Conservation (phyloP, 169 alveolate species). For the Babesia ovis region DNA sequence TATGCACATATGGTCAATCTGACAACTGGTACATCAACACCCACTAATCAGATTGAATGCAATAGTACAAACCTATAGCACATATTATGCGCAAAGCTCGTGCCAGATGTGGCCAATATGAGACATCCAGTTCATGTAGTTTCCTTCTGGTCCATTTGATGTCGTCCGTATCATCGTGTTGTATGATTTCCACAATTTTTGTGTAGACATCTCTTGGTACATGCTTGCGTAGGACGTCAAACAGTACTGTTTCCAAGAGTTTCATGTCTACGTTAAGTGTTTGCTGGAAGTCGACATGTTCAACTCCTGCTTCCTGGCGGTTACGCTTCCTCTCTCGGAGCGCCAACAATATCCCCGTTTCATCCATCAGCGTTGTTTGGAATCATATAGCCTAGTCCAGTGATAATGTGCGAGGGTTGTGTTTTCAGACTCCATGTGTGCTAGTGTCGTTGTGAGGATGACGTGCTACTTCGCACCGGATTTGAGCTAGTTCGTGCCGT, state of each 20-base stretch:
- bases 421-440: neutral
- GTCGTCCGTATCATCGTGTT: neutral
- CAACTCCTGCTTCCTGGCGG: neutral
- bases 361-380: neutral
- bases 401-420: neutral
- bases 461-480: neutral
- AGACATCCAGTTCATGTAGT: conserved; percentile 2
- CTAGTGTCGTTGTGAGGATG: conserved; percentile 19
- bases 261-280: neutral
- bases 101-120: conserved; percentile 31
- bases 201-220: neutral
- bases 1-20: too few species aligned
- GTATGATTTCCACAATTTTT: neutral
- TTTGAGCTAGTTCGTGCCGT: neutral
- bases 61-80: conserved; percentile 33
- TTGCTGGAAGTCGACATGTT: conserved; percentile 29
- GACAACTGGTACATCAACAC: too few species aligned
- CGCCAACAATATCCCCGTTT: neutral
- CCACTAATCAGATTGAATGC: too few species aligned
- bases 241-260: conserved; percentile 4
- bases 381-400: too few species aligned
- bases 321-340: conserved; percentile 13
- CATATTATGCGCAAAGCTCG: conserved; percentile 14
- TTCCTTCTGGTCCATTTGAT: conserved; percentile 10
- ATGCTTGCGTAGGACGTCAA: neutral